Percentiles rank a stretch among this genome's conserved stretches.
These are phyloP conservation scores for Cercospora berteroae DNA, from an alignment of 2,329 filamentous ascomycete genomes.

Conservation along the genomic window DNA sequence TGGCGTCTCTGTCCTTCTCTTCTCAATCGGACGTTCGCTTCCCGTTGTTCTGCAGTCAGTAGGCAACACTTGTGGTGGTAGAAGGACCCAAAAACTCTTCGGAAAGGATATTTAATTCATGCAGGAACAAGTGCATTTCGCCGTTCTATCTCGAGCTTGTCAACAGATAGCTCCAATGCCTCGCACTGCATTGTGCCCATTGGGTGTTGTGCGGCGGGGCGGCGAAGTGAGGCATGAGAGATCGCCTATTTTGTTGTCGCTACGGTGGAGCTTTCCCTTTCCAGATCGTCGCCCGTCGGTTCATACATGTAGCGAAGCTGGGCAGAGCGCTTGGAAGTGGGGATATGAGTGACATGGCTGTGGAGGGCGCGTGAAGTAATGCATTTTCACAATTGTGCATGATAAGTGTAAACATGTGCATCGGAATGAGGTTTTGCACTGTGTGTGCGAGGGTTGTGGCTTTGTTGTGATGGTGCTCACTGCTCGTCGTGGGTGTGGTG, in stretches of 20 bases:
- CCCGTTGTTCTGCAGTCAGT: background rate
- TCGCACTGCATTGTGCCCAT: background rate
- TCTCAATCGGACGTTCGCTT: background rate
- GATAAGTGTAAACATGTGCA: too few species aligned
- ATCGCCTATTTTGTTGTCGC: background rate
- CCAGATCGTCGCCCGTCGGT: background rate
- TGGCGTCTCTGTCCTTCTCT: background rate
- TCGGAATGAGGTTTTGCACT: too few species aligned
- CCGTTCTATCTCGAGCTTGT: background rate
- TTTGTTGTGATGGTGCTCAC: too few species aligned
- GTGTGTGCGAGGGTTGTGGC: too few species aligned
- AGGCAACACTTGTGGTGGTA: background rate
- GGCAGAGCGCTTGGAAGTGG: background rate
- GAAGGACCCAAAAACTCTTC: background rate
- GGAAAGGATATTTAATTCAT: background rate
- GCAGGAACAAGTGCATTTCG: background rate
- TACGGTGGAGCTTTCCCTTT: background rate
- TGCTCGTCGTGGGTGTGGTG: background rate
- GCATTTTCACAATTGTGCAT: background rate
- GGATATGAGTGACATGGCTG: background rate
- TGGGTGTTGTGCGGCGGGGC: background rate
- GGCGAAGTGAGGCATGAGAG: background rate
- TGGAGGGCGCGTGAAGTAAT: background rate
- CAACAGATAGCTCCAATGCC: background rate
- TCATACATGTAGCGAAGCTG: background rate